A percentile compares a stretch with the other conserved stretches of the same genome.
Evolutionary conservation across 441 rosid genomes (phyloP).

Genomic region (Erodium moschatum): DNA sequence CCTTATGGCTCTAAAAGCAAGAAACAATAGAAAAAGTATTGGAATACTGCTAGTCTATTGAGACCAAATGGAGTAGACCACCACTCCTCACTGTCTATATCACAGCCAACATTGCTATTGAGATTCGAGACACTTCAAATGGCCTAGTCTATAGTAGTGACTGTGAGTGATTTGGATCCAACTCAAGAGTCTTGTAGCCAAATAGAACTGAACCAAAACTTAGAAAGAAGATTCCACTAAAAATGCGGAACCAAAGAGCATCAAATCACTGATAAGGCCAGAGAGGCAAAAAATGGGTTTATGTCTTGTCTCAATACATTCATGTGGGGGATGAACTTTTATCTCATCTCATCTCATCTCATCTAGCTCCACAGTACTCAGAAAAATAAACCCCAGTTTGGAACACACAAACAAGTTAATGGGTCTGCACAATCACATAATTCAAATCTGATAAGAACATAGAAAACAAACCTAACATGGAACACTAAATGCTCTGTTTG

Average conservation of each 20-base stretch:
- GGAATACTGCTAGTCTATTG: not conserved
- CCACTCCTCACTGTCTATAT: not conserved
- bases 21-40: not conserved
- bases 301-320: not conserved
- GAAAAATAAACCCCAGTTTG: not conserved
- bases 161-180: not conserved
- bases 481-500: not conserved
- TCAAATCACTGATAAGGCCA: not conserved
- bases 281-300: not conserved
- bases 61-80: not conserved
- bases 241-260: not conserved
- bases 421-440: too few species aligned
- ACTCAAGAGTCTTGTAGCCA: not conserved
- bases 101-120: not conserved
- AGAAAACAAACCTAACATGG: not conserved
- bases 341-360: not conserved
- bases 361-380: too few species aligned
- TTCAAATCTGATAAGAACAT: not conserved
- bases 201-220: too few species aligned
- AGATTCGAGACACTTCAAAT: not conserved
- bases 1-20: not conserved
- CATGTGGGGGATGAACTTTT: not conserved
- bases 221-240: not conserved
- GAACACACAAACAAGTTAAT: too few species aligned
- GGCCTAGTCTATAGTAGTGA: not conserved